A percentile compares a stretch with the other conserved stretches of the same genome.
Evolutionary conservation across 306 rosid genomes (phyloP).

Genomic region (Fagus sylvatica): DNA sequence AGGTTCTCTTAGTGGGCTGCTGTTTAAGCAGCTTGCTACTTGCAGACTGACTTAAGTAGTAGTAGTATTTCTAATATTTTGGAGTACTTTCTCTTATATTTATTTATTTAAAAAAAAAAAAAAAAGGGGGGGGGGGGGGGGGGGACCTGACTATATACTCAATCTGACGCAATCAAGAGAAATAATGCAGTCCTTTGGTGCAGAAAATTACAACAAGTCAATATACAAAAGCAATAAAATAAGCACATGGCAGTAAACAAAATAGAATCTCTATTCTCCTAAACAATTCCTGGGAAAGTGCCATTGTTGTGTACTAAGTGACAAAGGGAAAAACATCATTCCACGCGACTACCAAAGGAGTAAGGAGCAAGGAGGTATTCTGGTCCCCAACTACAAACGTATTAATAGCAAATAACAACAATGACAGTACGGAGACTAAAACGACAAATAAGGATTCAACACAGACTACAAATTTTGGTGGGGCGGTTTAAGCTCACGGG

Average conservation of each 20-base stretch:
- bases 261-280: neutral
- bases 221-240: neutral
- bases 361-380: neutral
- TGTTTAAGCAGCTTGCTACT: too few relatives aligned
- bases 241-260: neutral
- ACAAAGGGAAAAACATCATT: neutral
- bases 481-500: neutral
- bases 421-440: neutral
- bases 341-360: neutral
- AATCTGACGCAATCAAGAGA: too few relatives aligned
- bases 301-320: neutral
- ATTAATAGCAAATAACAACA: neutral
- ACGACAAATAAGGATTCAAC: neutral
- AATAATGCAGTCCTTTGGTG: neutral
- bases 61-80: too few relatives aligned
- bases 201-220: neutral
- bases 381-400: neutral
- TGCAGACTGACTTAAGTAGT: too few relatives aligned
- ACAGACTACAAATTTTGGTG: neutral
- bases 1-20: too few relatives aligned
- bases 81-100: too few relatives aligned
- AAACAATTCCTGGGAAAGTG: neutral
- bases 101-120: too few relatives aligned
- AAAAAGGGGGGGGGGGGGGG: too few relatives aligned
- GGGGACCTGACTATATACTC: too few relatives aligned